Conservation (phyloP, 140 eudicot genomes). For the Senecio squalidus region DNA sequence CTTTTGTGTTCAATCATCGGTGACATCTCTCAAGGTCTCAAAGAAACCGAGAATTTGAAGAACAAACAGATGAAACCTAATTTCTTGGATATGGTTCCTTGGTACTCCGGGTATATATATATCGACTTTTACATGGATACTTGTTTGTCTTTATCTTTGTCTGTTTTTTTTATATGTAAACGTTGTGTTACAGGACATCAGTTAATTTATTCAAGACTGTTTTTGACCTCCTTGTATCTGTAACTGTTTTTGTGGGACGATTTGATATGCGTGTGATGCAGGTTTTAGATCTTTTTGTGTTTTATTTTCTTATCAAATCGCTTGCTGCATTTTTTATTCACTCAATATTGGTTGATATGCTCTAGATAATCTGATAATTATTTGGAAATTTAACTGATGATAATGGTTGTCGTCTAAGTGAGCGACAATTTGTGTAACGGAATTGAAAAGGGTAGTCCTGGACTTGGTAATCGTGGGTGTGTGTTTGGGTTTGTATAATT, state of each 20-base stretch:
- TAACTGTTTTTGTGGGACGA: conserved; percentile 87
- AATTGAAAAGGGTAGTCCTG: too few species aligned
- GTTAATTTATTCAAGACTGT: conserved; percentile 86
- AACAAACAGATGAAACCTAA: conserved; percentile 70
- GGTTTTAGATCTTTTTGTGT: conserved; percentile 28
- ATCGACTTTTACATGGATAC: neutral
- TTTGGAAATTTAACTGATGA: too few species aligned
- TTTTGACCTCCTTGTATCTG: conserved; percentile 86
- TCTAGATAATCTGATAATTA: too few species aligned
- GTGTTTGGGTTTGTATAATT: too few species aligned
- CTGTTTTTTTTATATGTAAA: neutral
- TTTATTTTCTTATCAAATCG: neutral
- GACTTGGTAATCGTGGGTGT: too few species aligned
- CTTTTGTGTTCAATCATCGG: too few species aligned
- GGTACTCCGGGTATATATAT: conserved; percentile 91
- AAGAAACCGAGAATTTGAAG: conserved; percentile 68
- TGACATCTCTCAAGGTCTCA: too few species aligned
- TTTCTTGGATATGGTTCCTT: conserved; percentile 96
- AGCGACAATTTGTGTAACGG: too few species aligned
- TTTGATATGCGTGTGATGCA: conserved; percentile 99
- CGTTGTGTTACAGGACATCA: conserved; percentile 69
- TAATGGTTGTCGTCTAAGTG: too few species aligned
- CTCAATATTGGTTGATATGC: too few species aligned
- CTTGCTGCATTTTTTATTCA: too few species aligned
- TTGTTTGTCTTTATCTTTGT: neutral